Percentiles rank a stretch among this genome's conserved stretches.
Evolutionary conservation across 495 filamentous ascomycete genomes (phyloP).

Genomic region (Penicillium verhagenii): DNA sequence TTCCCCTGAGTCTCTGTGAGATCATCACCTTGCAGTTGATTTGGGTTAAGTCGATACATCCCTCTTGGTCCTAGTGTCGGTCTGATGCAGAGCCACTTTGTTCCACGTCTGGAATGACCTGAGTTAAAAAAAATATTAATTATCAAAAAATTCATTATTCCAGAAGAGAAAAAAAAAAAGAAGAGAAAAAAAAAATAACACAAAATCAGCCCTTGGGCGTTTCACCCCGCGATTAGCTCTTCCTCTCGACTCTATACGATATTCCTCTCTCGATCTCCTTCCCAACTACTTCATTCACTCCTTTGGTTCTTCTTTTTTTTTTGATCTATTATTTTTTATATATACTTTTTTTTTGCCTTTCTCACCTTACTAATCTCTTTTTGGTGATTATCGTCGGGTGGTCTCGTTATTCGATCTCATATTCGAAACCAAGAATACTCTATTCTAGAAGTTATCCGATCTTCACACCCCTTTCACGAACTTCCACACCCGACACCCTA

Average conservation of each 20-base stretch:
- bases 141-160: constrained; percentile 14
- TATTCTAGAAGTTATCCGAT: background rate
- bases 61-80: constrained; percentile 30
- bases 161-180: constrained; percentile 17
- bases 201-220: constrained; percentile 28
- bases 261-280: constrained; percentile 13
- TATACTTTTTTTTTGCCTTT: background rate
- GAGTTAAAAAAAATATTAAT: constrained; percentile 16
- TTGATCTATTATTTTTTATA: constrained; percentile 10
- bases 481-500: constrained; percentile 14
- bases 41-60: constrained; percentile 31
- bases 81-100: constrained; percentile 31
- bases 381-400: background rate
- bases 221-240: constrained; percentile 43
- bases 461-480: background rate
- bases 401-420: background rate
- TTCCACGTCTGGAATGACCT: constrained; percentile 29
- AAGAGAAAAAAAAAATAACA: constrained; percentile 12
- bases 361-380: background rate
- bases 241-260: constrained; percentile 26
- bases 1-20: constrained; percentile 24
- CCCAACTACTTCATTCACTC: constrained; percentile 30
- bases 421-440: background rate
- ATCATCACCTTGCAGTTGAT: constrained; percentile 23
- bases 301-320: constrained; percentile 28